Evolutionary conservation across 495 filamentous ascomycete genomes (phyloP), one percentile per base, ranked within the genome.

Genomic region (Podospora pseudopauciseta): DNA sequence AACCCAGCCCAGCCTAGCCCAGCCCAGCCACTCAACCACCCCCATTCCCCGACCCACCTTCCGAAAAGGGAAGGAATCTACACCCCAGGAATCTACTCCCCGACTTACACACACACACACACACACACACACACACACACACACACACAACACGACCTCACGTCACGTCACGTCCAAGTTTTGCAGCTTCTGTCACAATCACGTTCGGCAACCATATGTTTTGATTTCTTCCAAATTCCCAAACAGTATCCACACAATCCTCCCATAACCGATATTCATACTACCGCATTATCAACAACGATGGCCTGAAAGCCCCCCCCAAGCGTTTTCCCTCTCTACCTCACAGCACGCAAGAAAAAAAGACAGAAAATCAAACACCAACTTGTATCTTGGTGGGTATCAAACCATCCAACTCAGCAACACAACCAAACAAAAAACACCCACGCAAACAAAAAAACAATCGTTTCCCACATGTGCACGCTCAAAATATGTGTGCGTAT

Each of bases 31-130:
- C 59, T 61, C 23, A 61, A 30, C 59, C 15, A 49, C 59, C 20
- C 15, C 55, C 59, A 60, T 66, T 60, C 39, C 19, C 23, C 11
- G 26, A 30, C 39, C 65, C 65, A 67, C 68, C 56, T 70, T 70
- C 68, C 68, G 0, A 58, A 70, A 39, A 1, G 27, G 65, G 68
- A 59, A 70, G 61, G 68, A 66, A 70, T 11, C 7, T 49, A 16
- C 39, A 18, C 9, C 9, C 23, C 13, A 70, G 61, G 68, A 66
- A 70, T 11, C 7, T 49, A 16, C 39, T 49, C 9, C 23, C 23
- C 13, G 39, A 49, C 39, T 49, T 49, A 49, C 39, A 49, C 39
- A 49, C 39, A 11, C 9, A 49, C 39, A 3, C 7, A 58, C 5
- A 58, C 3, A 20, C 23, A 11, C 9, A 49, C 39, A 3, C 7